Base-by-base conservation (phyloP, 2,329 filamentous ascomycete species). In the Colletotrichum gigasporum region DNA sequence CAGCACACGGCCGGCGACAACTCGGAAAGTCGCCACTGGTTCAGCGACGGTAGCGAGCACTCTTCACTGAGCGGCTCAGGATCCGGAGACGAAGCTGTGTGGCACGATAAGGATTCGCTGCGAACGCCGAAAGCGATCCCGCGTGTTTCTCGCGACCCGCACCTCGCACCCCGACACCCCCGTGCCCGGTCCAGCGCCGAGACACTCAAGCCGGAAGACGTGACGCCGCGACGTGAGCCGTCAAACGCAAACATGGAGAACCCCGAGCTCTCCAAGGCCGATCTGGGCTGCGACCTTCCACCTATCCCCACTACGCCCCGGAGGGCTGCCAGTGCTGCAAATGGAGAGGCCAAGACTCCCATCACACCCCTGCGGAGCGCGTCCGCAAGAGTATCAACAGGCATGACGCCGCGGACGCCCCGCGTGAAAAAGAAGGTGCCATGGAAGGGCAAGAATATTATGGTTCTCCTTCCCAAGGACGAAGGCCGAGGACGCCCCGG, bases 381-480 rank as follows among this genome's bases (percentile, higher is more conserved):
- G 9, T 72, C 77, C 16, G 39, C 67, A 14, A 80, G 77, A 67
- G 68, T 78, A 53, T 65, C 32, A 79, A 78, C 77, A 5, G 74
- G 78, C 3, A 74, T 78, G 47, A 85, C 85, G 5, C 86, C 87
- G n/a, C 80, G 87, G 47, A 85, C 85, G 5, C 86, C 87, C n/a
- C 80, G 87, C 11, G 67, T 86, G 7, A 92, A 86, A 78, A 94
- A 91, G 74, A 92, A 90, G 77, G 82, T 94, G 2, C 83, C 85
- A 45, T 94, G 91, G 90, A 90, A 85, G 71, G 90, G 90, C 61
- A 94, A 93, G 78, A 89, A 87, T 63, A 92, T 93, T 55, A 77
- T 92, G 70, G 88, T 94, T 42, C 80, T 89, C 24, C 78, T 94
- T 18, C 92, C 91, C 5, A 80, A 85, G 45, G 88, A 92, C 66